These are phyloP conservation scores for Perilla frutescens DNA, from an alignment of 257 asterid genomes.

Conservation along the genomic window DNA sequence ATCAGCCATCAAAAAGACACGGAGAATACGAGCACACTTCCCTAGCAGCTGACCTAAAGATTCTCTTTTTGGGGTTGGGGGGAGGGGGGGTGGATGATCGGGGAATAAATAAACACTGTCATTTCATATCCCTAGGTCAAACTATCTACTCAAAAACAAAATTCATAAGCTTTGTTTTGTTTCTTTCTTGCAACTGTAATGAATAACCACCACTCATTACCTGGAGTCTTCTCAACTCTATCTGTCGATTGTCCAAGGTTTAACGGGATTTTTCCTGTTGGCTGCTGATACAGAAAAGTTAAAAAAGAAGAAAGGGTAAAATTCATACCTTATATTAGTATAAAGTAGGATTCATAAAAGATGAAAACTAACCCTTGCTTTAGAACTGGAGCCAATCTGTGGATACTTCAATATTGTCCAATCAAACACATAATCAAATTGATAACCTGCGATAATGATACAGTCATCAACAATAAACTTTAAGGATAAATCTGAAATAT, in stretches of 20 bases:
- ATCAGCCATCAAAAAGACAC: constrained; percentile 15
- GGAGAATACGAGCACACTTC: background rate
- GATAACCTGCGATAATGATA: constrained; percentile 63
- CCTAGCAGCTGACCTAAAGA: background rate
- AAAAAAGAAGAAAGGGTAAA: constrained; percentile 18
- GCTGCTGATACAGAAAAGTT: constrained; percentile 50
- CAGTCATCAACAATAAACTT: constrained; percentile 6
- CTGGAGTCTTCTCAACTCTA: constrained; percentile 72
- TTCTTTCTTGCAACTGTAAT: constrained; percentile 10
- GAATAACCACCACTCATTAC: constrained; percentile 29
- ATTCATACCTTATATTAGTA: constrained; percentile 9
- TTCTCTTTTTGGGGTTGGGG: background rate
- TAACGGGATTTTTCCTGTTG: constrained; percentile 63
- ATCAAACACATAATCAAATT: constrained; percentile 91
- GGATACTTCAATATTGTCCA: constrained; percentile 95
- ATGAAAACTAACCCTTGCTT: constrained; percentile 57
- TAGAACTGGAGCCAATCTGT: constrained; percentile 82
- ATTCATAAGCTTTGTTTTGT: background rate
- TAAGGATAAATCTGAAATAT: constrained; percentile 1
- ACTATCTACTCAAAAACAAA: background rate
- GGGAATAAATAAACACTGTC: background rate
- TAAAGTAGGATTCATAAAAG: background rate
- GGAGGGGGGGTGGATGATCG: background rate
- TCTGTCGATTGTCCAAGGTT: constrained; percentile 70
- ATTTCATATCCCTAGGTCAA: background rate